Evolutionary conservation across 2,329 filamentous ascomycete genomes (phyloP).

Genomic region (Epichloe amarillans): DNA sequence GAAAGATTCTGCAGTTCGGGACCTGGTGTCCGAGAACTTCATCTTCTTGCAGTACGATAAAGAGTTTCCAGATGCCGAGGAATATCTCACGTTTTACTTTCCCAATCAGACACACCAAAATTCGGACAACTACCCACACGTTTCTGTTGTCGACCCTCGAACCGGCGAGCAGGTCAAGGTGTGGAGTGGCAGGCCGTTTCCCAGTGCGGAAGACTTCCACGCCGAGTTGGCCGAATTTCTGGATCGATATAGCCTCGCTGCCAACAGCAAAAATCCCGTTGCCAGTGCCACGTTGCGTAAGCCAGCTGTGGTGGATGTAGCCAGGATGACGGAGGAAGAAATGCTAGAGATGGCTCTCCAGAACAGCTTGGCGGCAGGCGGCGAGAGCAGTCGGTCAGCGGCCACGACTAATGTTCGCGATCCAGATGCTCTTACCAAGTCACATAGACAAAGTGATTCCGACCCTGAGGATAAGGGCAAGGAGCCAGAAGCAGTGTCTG

Average conservation of each 20-base stretch:
- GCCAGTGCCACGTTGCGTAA: slow-evolving; percentile 51
- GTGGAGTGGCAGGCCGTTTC: slow-evolving; percentile 77
- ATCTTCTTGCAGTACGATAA: slow-evolving; percentile 92
- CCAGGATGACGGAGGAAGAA: slow-evolving; percentile 90
- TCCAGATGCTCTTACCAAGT: slow-evolving; percentile 77
- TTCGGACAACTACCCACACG: slow-evolving; percentile 86
- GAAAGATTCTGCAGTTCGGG: slow-evolving; percentile 70
- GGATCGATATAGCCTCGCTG: slow-evolving; percentile 86
- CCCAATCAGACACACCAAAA: slow-evolving; percentile 55
- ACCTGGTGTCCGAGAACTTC: slow-evolving; percentile 83
- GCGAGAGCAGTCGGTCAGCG: slow-evolving; percentile 19
- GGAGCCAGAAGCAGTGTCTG: slow-evolving; percentile 24
- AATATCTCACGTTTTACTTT: slow-evolving; percentile 89
- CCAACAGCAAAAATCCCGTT: slow-evolving; percentile 85
- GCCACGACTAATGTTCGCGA: slow-evolving; percentile 50
- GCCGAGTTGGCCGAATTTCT: slow-evolving; percentile 90
- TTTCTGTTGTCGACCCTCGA: slow-evolving; percentile 86
- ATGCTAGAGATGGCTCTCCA: slow-evolving; percentile 90
- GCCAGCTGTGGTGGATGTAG: slow-evolving; percentile 58
- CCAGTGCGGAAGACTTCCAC: slow-evolving; percentile 66
- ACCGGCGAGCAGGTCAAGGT: slow-evolving; percentile 96
- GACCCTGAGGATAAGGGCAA: slow-evolving; percentile 31
- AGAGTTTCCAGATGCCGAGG: slow-evolving; percentile 60
- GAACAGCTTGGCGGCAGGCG: slow-evolving; percentile 59
- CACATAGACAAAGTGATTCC: slow-evolving; percentile 19